Percentiles rank a stretch among this genome's conserved stretches.
These are phyloP conservation scores for Monosporascus sp. DNA, from an alignment of 2,329 filamentous ascomycete genomes.

Conservation along the genomic window DNA sequence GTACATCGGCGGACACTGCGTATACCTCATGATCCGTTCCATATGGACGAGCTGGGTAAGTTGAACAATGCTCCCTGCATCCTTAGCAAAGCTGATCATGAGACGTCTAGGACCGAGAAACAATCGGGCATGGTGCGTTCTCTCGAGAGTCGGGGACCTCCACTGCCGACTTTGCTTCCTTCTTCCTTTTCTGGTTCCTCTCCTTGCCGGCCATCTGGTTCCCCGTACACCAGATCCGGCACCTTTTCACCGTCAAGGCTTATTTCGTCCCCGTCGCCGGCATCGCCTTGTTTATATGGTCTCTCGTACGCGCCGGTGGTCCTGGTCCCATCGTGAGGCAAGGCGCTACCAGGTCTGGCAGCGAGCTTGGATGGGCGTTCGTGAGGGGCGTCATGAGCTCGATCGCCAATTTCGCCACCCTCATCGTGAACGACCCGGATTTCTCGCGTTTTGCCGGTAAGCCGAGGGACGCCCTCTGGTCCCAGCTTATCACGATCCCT, in stretches of 20 bases:
- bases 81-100: conserved; percentile 4
- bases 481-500: conserved; percentile 72
- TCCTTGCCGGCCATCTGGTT: conserved; percentile 85
- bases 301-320: conserved; percentile 73
- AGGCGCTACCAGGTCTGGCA: conserved; percentile 56
- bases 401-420: conserved; percentile 84
- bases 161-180: conserved; percentile 71
- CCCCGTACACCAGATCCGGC: conserved; percentile 80
- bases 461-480: conserved; percentile 71
- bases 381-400: conserved; percentile 82
- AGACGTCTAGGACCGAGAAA: conserved; percentile 37
- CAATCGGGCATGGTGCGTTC: conserved; percentile 61
- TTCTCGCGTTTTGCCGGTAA: conserved; percentile 79
- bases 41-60: conserved; percentile 70
- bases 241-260: conserved; percentile 87
- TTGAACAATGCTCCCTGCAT: background rate
- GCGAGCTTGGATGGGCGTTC: conserved; percentile 71
- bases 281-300: conserved; percentile 83
- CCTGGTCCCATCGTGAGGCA: conserved; percentile 78
- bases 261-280: conserved; percentile 79
- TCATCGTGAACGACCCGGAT: conserved; percentile 79
- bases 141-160: conserved; percentile 60
- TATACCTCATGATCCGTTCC: conserved; percentile 81
- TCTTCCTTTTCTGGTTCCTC: conserved; percentile 80
- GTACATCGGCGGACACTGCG: conserved; percentile 80